phyloP scores from a whole-genome alignment of 75 land plant genomes.

The Chamaecyparis obtusa region DNA sequence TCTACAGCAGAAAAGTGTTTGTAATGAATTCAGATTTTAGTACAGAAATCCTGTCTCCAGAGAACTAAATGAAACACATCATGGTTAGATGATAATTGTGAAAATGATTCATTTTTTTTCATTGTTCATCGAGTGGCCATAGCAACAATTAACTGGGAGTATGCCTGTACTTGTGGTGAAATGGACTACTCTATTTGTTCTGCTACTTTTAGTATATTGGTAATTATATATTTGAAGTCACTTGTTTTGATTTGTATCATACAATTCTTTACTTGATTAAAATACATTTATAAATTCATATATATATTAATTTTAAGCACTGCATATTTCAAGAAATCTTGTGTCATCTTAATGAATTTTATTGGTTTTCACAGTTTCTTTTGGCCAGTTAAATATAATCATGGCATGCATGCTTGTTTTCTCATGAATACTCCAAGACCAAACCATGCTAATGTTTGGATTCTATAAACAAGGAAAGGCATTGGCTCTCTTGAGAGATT shows the following conservation, averaged over 20 bases:
- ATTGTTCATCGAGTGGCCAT: background rate
- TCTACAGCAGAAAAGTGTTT: background rate
- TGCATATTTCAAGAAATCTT: background rate
- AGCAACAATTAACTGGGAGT: background rate
- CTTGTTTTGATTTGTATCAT: background rate
- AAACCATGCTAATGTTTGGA: background rate
- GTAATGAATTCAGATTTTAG: background rate
- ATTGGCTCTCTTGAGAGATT: background rate
- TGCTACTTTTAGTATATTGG: background rate
- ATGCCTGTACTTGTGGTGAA: background rate
- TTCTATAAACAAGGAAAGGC: background rate
- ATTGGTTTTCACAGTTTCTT: background rate
- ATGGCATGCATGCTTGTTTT: background rate
- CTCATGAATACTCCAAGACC: background rate
- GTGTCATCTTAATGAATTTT: background rate
- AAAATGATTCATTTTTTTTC: background rate
- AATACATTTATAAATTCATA: background rate
- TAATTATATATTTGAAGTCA: background rate
- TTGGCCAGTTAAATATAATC: background rate
- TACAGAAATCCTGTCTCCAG: no score
- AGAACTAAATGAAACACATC: no score
- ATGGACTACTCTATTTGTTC: background rate
- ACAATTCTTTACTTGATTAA: background rate
- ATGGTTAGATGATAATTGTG: background rate
- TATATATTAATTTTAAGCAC: background rate